These are phyloP conservation scores for Stereocaulon alpinum DNA, from an alignment of 495 filamentous ascomycete species.

Conservation along the genomic window DNA sequence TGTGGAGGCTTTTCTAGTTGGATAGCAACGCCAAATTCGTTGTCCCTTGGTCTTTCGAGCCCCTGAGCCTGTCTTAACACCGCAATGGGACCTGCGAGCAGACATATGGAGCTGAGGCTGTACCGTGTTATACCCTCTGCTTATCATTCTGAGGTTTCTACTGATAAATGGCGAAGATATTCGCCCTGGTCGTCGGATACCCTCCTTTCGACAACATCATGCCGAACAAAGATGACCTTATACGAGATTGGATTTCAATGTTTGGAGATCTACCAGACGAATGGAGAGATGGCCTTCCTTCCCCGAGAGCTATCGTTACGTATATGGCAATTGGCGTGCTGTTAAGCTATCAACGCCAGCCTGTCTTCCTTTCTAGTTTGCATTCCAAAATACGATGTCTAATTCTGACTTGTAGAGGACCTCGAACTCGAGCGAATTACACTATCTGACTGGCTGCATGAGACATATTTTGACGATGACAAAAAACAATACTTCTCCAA, in stretches of 20 bases:
- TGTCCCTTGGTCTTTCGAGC: slow-evolving; percentile 14
- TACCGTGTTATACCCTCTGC: slow-evolving; percentile 8
- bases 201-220: slow-evolving; percentile 18
- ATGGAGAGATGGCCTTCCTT: slow-evolving; percentile 12
- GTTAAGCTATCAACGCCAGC: background rate
- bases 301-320: slow-evolving; percentile 2
- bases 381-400: slow-evolving; percentile 4
- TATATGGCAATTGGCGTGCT: background rate
- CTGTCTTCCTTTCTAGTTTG: slow-evolving; percentile 2
- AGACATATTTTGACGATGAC: slow-evolving; percentile 15
- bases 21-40: slow-evolving; percentile 12
- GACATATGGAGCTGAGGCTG: slow-evolving; percentile 19
- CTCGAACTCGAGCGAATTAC: slow-evolving; percentile 1
- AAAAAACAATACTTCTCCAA: slow-evolving; percentile 13
- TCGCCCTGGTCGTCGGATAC: slow-evolving; percentile 17
- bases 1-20: slow-evolving; percentile 7
- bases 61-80: slow-evolving; percentile 15
- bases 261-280: slow-evolving; percentile 15
- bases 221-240: slow-evolving; percentile 14
- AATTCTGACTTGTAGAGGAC: slow-evolving; percentile 2
- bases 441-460: slow-evolving; percentile 16
- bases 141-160: background rate
- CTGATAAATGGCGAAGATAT: slow-evolving; percentile 16
- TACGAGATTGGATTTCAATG: slow-evolving; percentile 17
- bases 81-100: slow-evolving; percentile 6